Conservation (phyloP, 192 early-diverging fungal genomes). For the Gaertneriomyces semiglobifer region DNA sequence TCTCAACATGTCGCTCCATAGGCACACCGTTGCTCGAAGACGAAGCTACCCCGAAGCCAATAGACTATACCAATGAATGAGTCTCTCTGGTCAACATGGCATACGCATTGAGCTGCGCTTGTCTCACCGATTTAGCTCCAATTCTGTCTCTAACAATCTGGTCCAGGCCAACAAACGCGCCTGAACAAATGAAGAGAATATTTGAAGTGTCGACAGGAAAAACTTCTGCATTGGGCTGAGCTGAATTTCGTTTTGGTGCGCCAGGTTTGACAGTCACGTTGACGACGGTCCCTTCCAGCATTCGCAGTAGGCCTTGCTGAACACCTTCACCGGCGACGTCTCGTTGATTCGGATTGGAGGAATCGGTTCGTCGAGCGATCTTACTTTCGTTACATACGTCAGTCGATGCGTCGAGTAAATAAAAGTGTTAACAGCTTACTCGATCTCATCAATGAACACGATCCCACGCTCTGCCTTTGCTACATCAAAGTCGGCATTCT, state of each 20-base stretch:
- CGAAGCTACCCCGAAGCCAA: constrained; percentile 67
- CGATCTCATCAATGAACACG: constrained; percentile 91
- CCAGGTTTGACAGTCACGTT: constrained; percentile 81
- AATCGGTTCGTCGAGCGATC: constrained; percentile 74
- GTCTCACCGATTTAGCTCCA: constrained; percentile 54
- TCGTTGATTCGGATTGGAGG: constrained; percentile 46
- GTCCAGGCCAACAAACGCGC: constrained; percentile 85
- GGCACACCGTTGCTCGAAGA: too few relatives aligned
- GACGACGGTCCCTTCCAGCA: constrained; percentile 86
- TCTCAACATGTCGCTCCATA: constrained; percentile 9
- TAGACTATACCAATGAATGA: constrained; percentile 37
- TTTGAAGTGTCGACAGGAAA: constrained; percentile 86
- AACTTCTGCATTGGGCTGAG: constrained; percentile 58
- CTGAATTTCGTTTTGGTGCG: constrained; percentile 24
- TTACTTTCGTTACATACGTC: constrained; percentile 42
- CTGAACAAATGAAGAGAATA: constrained; percentile 85
- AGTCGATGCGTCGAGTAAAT: neutral
- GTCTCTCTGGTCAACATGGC: neutral
- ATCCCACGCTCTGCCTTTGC: constrained; percentile 80
- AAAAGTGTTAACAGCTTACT: constrained; percentile 29
- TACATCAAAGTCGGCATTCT: constrained; percentile 82
- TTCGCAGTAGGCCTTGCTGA: constrained; percentile 74
- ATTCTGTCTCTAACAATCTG: constrained; percentile 73
- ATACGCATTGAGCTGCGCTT: neutral
- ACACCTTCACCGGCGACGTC: constrained; percentile 94